Evolutionary conservation across 768 basidiomycete species (phyloP), one percentile per base, ranked within the genome.

Genomic region (Suillus plorans): DNA sequence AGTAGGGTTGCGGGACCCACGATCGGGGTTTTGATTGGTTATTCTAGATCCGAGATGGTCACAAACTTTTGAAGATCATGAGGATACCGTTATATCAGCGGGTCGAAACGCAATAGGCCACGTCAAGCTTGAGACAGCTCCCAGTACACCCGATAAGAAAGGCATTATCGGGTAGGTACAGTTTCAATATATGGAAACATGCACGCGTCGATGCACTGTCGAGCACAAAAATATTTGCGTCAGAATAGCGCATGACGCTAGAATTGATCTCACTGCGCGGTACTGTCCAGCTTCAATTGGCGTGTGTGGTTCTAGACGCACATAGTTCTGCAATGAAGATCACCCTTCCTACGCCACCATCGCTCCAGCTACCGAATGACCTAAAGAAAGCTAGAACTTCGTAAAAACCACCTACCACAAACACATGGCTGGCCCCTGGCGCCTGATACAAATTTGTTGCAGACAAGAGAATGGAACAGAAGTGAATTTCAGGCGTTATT

Each of bases 31-130:
- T 28, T 9, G 49, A 63, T 61, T 52, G 62, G 55, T 57, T 36
- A 62, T 59, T 66, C 64, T 64, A 62, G 66, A 68, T 67, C 69
- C 66, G 70, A 68, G 47, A 67, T 49, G 45, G 42, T 49, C 34
- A 31, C 34, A 61, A 42, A 31, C 31, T 31, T n/a, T n/a, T 31
- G 31, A 31, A 28, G 28, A 31, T 42, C 31, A 37, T 28, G n/a
- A 42, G 39, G 39, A 14, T 28, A 53, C 20, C 16, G 16, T 5
- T 18, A 52, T 31, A 52, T 16, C 39, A 13, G 18, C 4, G 7
- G 13, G 7, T 41, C 37, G 39, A 41, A 9, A 7, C 34, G 31
- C 52, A 18, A 37, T 34, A 22, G 37, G 8, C 36, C 31, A 34
- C 5, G 4, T 39, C 4, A 3, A 59, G 22, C 22, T 57, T 25